These are phyloP conservation scores for Chlorella vulgaris DNA, from an alignment of 139 green algal species.

Conservation along the genomic window DNA sequence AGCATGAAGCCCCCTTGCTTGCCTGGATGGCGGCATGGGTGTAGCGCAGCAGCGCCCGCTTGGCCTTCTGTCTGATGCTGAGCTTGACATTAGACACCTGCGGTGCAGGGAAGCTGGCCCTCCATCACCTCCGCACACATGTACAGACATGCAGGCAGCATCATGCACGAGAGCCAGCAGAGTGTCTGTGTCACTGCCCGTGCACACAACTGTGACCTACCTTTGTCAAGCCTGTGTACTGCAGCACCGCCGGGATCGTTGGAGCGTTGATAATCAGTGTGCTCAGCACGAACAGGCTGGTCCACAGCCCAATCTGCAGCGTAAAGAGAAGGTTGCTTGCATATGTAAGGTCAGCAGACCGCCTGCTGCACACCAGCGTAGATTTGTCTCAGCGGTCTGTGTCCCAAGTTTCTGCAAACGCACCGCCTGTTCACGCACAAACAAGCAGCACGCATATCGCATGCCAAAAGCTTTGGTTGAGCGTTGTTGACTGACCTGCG, in stretches of 20 bases:
- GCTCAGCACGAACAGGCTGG: slow-evolving; percentile 78
- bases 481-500: no score
- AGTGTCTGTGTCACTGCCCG: not conserved
- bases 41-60: slow-evolving; percentile 61
- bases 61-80: slow-evolving; percentile 54
- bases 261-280: slow-evolving; percentile 86
- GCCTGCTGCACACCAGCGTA: not conserved
- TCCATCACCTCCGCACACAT: not conserved
- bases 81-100: slow-evolving; percentile 25
- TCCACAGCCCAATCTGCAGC: slow-evolving; percentile 73
- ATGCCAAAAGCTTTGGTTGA: no score
- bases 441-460: no score
- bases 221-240: slow-evolving; percentile 12
- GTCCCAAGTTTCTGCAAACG: no score
- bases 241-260: slow-evolving; percentile 31
- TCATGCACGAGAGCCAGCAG: not conserved
- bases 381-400: not conserved
- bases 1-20: no score
- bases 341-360: slow-evolving; percentile 35
- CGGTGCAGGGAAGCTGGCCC: not conserved
- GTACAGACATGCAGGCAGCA: not conserved
- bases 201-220: not conserved
- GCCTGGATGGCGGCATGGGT: slow-evolving; percentile 51
- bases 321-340: not conserved
- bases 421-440: no score